Evolutionary conservation across 2,329 filamentous ascomycete species (phyloP).

Genomic region (Acephala macrosclerotiorum): DNA sequence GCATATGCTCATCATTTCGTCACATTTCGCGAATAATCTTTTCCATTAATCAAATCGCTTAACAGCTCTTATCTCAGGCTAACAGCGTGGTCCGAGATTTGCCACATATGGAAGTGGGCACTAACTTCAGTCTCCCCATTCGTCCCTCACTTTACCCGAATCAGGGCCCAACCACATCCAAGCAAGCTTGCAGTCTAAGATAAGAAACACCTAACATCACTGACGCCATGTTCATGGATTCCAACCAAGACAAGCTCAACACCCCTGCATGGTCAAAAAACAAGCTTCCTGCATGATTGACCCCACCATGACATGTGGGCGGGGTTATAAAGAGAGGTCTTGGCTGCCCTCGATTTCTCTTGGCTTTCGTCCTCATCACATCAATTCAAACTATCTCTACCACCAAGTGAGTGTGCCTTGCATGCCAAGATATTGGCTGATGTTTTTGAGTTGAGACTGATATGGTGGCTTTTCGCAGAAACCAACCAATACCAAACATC

Average conservation of each 20-base stretch:
- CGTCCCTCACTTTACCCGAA: constrained; percentile 15
- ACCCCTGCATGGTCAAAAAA: constrained; percentile 17
- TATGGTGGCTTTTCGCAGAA: background rate
- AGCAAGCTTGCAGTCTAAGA: background rate
- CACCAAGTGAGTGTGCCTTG: constrained; percentile 5
- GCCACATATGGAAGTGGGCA: background rate
- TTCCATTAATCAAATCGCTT: background rate
- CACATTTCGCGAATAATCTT: background rate
- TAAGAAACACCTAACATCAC: constrained; percentile 6
- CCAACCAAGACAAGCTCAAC: constrained; percentile 11
- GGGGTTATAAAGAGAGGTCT: constrained; percentile 22
- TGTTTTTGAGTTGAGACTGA: background rate
- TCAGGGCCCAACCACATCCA: constrained; percentile 4
- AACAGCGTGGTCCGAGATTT: background rate
- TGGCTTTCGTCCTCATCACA: constrained; percentile 15
- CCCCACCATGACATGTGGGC: constrained; percentile 15
- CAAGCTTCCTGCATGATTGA: constrained; percentile 20
- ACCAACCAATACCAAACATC: constrained; percentile 7
- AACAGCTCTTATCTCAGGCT: constrained; percentile 4
- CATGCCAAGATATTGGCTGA: background rate
- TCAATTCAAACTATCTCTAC: constrained; percentile 1
- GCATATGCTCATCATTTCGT: constrained; percentile 4
- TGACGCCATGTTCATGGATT: constrained; percentile 3
- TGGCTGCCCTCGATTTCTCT: constrained; percentile 9
- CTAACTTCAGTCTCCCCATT: background rate